Conservation (phyloP, 1,284 basidiomycete species). For the Cutaneotrichosporon sp. region DNA sequence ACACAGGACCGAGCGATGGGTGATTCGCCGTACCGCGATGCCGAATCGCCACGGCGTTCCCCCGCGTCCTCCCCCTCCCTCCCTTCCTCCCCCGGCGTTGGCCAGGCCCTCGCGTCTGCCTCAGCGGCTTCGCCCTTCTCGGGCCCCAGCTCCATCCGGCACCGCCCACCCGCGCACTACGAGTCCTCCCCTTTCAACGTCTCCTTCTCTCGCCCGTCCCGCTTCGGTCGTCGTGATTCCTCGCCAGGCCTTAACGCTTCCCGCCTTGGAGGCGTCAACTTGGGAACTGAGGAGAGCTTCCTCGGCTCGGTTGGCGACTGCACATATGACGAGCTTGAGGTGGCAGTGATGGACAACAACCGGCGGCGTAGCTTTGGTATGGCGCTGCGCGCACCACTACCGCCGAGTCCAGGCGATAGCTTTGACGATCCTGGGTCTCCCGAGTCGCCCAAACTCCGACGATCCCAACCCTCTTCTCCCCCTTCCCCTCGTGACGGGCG, state of each 20-base stretch:
- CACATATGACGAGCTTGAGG: slow-evolving; percentile 28
- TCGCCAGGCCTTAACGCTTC: slow-evolving; percentile 8
- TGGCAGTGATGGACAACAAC: slow-evolving; percentile 19
- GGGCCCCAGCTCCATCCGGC: background rate
- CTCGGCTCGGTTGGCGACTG: slow-evolving; percentile 19
- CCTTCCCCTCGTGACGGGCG: background rate
- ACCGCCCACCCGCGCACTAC: background rate
- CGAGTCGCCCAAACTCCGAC: background rate
- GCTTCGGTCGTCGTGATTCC: background rate
- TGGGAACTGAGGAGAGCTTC: background rate
- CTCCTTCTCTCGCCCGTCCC: background rate
- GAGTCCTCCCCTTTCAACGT: background rate
- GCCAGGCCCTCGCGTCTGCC: background rate
- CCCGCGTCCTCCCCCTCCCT: background rate
- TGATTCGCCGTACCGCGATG: background rate
- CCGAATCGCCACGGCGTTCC: background rate
- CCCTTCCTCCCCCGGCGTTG: background rate
- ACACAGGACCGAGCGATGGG: background rate
- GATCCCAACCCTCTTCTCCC: background rate
- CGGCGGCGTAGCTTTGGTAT: slow-evolving; percentile 18
- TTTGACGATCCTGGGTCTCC: background rate
- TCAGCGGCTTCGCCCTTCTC: background rate
- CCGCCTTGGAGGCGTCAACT: slow-evolving; percentile 6
- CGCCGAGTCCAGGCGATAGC: slow-evolving; percentile 4
- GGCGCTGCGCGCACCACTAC: slow-evolving; percentile 9